Percentiles rank a stretch among this genome's conserved stretches.
These are phyloP conservation scores for Aspergillus indologenus DNA, from an alignment of 495 filamentous ascomycete genomes.

Conservation along the genomic window DNA sequence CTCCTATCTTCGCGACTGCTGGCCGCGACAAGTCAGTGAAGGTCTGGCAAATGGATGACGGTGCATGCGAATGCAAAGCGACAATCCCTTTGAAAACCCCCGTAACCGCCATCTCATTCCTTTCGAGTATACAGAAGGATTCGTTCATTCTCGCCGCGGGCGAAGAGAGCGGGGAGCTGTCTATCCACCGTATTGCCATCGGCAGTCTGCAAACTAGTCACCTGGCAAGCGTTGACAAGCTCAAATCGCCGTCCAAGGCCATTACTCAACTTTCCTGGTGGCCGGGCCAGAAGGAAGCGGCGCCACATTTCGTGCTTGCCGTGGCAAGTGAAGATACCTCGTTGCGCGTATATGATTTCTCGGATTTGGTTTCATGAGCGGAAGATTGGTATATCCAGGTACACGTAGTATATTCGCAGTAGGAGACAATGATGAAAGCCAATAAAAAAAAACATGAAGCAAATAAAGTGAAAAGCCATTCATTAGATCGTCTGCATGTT, in stretches of 20 bases:
- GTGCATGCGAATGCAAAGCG: constrained; percentile 44
- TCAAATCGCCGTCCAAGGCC: constrained; percentile 62
- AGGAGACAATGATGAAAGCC: background rate
- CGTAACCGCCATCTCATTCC: constrained; percentile 76
- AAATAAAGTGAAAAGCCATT: constrained; percentile 1
- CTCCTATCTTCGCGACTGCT: constrained; percentile 72
- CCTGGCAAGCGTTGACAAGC: constrained; percentile 36
- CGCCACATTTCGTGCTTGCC: constrained; percentile 56
- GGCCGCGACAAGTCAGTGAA: constrained; percentile 83
- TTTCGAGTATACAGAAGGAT: constrained; percentile 35
- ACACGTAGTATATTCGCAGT: constrained; percentile 1
- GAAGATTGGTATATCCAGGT: constrained; percentile 18
- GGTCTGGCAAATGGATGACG: constrained; percentile 58
- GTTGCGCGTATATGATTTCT: constrained; percentile 65
- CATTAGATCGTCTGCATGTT: constrained; percentile 21
- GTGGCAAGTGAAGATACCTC: constrained; percentile 83
- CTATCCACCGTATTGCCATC: constrained; percentile 37
- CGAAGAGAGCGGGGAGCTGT: constrained; percentile 46
- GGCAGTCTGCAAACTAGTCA: constrained; percentile 46
- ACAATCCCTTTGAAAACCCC: constrained; percentile 56
- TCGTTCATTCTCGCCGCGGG: constrained; percentile 64
- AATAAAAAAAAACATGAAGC: constrained; percentile 9
- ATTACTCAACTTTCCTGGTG: constrained; percentile 78
- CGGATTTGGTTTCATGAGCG: constrained; percentile 28
- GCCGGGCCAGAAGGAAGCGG: constrained; percentile 37